These are phyloP conservation scores for Plasmodium vinckei DNA, from an alignment of 169 alveolate genomes.

Conservation along the genomic window DNA sequence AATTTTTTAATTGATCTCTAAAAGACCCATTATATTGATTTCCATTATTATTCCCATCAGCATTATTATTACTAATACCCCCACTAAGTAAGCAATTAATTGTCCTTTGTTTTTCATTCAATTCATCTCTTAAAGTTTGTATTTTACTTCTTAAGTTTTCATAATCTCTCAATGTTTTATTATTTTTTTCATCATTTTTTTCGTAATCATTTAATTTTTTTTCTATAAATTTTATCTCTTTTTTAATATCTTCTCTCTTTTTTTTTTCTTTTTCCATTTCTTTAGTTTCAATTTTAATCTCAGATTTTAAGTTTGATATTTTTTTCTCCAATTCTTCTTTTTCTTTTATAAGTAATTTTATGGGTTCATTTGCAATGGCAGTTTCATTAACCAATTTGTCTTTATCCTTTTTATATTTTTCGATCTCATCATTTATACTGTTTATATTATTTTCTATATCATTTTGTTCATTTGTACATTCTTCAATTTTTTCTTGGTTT, in stretches of 20 bases:
- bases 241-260: conserved; percentile 79
- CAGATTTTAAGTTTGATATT: conserved; percentile 59
- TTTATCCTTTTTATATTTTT: conserved; percentile 74
- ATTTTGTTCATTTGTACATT: conserved; percentile 64
- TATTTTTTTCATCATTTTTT: conserved; percentile 75
- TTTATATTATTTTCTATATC: conserved; percentile 59
- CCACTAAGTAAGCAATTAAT: conserved; percentile 63
- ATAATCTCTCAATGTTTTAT: conserved; percentile 49
- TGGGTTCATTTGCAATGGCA: conserved; percentile 50
- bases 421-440: conserved; percentile 73
- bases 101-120: conserved; percentile 46
- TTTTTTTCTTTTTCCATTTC: conserved; percentile 78
- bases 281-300: conserved; percentile 51
- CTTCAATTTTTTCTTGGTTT: conserved; percentile 63
- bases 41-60: no score
- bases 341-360: conserved; percentile 73
- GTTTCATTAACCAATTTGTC: conserved; percentile 77
- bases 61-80: conserved; percentile 19
- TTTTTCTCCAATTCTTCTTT: conserved; percentile 78
- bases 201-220: conserved; percentile 80
- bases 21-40: conserved; percentile 73
- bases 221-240: conserved; percentile 77
- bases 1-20: conserved; percentile 79
- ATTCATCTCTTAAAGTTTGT: conserved; percentile 42
- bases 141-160: conserved; percentile 46